These are phyloP conservation scores for Cymbidium sinense DNA, from an alignment of 106 monocot genomes.

Conservation along the genomic window DNA sequence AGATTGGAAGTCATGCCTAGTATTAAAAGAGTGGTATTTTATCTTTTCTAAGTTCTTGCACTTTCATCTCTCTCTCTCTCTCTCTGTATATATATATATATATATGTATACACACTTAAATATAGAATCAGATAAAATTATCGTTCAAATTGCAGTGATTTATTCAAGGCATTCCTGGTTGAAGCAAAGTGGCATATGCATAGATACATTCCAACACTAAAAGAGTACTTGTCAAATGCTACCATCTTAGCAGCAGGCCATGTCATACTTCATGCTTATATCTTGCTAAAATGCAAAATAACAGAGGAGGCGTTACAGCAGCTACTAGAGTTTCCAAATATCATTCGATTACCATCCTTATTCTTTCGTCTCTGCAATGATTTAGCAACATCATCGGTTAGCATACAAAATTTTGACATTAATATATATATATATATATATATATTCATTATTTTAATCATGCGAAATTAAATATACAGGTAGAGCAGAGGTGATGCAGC, in stretches of 20 bases:
- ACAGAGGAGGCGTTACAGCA: slow-evolving; percentile 13
- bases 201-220: slow-evolving; percentile 19
- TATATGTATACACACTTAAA: too few relatives aligned
- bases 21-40: slow-evolving; percentile 27
- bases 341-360: slow-evolving; percentile 21
- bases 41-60: background rate
- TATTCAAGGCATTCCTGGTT: slow-evolving; percentile 31
- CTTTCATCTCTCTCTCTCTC: too few relatives aligned
- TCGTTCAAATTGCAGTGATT: slow-evolving; percentile 50
- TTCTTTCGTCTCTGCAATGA: slow-evolving; percentile 44
- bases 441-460: too few relatives aligned
- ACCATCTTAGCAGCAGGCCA: slow-evolving; percentile 18
- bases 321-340: slow-evolving; percentile 8
- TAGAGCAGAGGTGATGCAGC: slow-evolving; percentile 43
- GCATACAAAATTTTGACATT: background rate
- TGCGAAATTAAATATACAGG: slow-evolving; percentile 14
- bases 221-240: slow-evolving; percentile 39
- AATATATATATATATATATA: too few relatives aligned
- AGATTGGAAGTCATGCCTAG: slow-evolving; percentile 17
- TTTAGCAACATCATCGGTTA: slow-evolving; percentile 37
- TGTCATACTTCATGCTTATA: slow-evolving; percentile 21
- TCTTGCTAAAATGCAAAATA: slow-evolving; percentile 4
- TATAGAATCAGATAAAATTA: too few relatives aligned
- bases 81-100: too few relatives aligned
- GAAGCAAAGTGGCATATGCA: slow-evolving; percentile 42